Base-by-base conservation (phyloP, 1,139 yeast species). In the Yarrowia galli region DNA sequence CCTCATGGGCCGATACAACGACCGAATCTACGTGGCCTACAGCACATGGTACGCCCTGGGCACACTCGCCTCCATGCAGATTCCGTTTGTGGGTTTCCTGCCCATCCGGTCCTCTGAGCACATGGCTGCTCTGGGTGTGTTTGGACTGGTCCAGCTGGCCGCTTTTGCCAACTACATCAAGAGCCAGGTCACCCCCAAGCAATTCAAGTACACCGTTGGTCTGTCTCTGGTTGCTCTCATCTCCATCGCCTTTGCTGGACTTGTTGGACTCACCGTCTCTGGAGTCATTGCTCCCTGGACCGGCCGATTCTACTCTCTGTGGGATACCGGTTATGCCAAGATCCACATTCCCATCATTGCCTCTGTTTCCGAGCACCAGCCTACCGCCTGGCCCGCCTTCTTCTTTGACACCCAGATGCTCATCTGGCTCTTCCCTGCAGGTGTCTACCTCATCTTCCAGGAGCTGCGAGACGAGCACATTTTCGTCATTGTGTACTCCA, bases 211-310 rank as follows among this genome's bases (percentile, higher is more conserved):
- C 18, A 86, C 93, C 67, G 85, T 93, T 78, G 75, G 85, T 48
- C 85, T 88, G 23, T 85, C 92, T 1, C 80, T 91, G 68, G 78
- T 81, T 2, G 75, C 85, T 36, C 83, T 92, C 69, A 81, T 87
- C 51, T 75, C 80, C 15, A 73, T 90, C 48, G 97, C 97, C 68
- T 76, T 92, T 67, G 83, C 84, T 15, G 96, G 89, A 20, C 83
- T 96, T 69, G 84, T 91, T 68, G 87, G 85, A 10, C 87, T 96
- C 74, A 95, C 99, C 18, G 89, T 92, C 71, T 82, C 92, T 69
- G 99, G 98, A 20, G 87, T 89, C 79, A 95, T 96, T 79, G 98
- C 99, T 58, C 99, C 99, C 68, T 96, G 99, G 99, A 92, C 98
- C 25, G 99, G 99, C 72, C 89, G 99, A 79, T 96, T 96, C 83